Conservation (phyloP, 495 filamentous ascomycete genomes). For the Aspergillus conjunctus region DNA sequence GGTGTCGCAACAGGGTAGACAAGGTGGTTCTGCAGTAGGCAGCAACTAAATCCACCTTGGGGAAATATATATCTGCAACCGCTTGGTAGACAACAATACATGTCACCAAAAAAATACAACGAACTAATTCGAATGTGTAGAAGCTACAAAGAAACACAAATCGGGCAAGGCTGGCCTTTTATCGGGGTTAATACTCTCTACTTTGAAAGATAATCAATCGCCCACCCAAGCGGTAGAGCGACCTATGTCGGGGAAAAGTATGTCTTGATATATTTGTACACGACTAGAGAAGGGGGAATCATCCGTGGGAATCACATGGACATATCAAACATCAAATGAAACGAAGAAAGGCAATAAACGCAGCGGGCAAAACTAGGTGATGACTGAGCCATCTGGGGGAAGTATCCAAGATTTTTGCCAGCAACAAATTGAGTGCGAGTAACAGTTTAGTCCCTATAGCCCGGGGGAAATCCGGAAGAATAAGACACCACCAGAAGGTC, state of each 20-base stretch:
- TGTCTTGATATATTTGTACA: constrained; percentile 29
- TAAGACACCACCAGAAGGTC: not conserved
- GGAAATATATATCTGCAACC: too few relatives aligned
- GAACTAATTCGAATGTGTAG: too few relatives aligned
- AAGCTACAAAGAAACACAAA: too few relatives aligned
- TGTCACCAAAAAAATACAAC: too few relatives aligned
- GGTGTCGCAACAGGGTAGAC: too few relatives aligned
- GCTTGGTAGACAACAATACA: too few relatives aligned
- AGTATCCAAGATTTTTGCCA: not conserved
- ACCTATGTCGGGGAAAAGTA: not conserved
- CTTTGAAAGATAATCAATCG: not conserved
- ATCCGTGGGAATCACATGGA: constrained; percentile 23
- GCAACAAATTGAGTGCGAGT: not conserved
- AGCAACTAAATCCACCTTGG: too few relatives aligned
- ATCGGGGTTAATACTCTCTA: too few relatives aligned
- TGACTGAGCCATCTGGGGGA: not conserved
- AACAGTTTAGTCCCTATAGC: not conserved
- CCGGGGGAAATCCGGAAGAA: not conserved
- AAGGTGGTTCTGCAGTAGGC: too few relatives aligned
- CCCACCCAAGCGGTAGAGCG: too few relatives aligned
- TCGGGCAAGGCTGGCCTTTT: too few relatives aligned
- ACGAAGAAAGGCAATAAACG: constrained; percentile 10
- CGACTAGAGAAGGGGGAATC: constrained; percentile 26
- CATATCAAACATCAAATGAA: constrained; percentile 14
- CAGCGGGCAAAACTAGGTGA: not conserved